A percentile compares a stretch with the other conserved stretches of the same genome.
phyloP scores from a whole-genome alignment of 148 eudicot genomes.

The Camellia granthamiana region DNA sequence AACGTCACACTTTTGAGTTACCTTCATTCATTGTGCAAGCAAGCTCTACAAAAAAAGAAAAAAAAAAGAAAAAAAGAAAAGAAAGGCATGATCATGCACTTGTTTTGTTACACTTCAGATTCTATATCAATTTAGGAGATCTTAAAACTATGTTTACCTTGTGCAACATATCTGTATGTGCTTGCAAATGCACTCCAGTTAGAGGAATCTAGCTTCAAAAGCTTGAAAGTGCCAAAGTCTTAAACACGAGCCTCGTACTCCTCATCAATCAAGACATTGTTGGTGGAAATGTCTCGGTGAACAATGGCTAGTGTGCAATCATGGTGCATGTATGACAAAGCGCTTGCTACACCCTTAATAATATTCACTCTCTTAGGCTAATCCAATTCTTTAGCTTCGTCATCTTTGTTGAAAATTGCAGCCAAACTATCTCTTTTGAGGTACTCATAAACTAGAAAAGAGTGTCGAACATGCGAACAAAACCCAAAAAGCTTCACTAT shows the following conservation, averaged over 20 bases:
- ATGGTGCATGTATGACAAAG: constrained; percentile 41
- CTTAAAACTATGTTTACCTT: constrained; percentile 22
- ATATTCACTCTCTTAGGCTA: constrained; percentile 37
- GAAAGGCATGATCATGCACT: not conserved
- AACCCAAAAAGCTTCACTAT: constrained; percentile 41
- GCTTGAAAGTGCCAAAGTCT: constrained; percentile 44
- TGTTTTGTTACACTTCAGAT: not conserved
- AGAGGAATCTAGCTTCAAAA: constrained; percentile 28
- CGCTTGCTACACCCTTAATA: constrained; percentile 29
- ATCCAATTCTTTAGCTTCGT: constrained; percentile 21
- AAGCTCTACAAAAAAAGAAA: constrained; percentile 26
- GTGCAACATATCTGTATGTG: constrained; percentile 45
- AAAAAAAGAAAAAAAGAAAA: not conserved
- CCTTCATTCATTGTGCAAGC: constrained; percentile 37
- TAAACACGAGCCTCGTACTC: constrained; percentile 36
- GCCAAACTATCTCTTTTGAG: constrained; percentile 36
- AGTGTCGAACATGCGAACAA: constrained; percentile 25
- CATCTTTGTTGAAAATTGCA: constrained; percentile 21
- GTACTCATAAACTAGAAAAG: constrained; percentile 37
- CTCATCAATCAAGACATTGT: constrained; percentile 35
- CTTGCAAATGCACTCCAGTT: constrained; percentile 39
- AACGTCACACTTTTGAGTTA: constrained; percentile 36
- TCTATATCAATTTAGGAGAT: not conserved
- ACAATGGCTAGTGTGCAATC: constrained; percentile 39
- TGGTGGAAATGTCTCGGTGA: constrained; percentile 36